Base-by-base conservation (phyloP, 768 basidiomycete genomes). In the Tulasnella sp. region DNA sequence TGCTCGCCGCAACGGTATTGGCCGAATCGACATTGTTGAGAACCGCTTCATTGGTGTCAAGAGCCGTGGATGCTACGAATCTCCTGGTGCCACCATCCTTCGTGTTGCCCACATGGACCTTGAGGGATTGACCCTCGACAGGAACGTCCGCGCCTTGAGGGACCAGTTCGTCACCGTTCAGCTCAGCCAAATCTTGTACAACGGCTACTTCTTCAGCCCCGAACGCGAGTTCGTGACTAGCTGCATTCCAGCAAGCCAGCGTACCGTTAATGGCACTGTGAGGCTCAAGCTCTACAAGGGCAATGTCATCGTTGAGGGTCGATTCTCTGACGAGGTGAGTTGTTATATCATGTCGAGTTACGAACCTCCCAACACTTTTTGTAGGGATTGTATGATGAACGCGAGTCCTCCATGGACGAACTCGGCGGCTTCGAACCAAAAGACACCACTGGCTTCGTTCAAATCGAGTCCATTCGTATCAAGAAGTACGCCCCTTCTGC, bases 1-100 rank as follows among this genome's bases (percentile, higher is more conserved):
- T 80, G 98, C 93, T 46, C 89, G 97, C 82, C 95, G 94, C 84
- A 97, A 99, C 86, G 98, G 97, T 82, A 90, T 99, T 81, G 97
- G 98, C 39, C 91, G 98, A 80, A 94, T 98, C 87, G 98, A 99
- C 85, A 99, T 99, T 83, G 98, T 99, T 84, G 97, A 99, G 88
- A 99, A 99, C 88, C 91, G 98, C 77, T 99, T 98, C 88, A 98
- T 99, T 85, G 98, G 98, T 79, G 98, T 99, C 84, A 99, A 99
- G 87, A 96, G 94, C 73, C 94, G 98, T 42, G 98, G 98, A n/a
- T 99, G 98, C 88, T 99, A 99, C 88, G 98, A 99, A 86, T 93
- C 94, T 1, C 98, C 98, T 21, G 98, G 93, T 7, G 98, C 96
- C 34, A 98, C 97, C 74, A 98, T 99, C 87, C 89, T 99, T 72